phyloP scores from a whole-genome alignment of 495 filamentous ascomycete species.

The Corynascus novoguineensis region DNA sequence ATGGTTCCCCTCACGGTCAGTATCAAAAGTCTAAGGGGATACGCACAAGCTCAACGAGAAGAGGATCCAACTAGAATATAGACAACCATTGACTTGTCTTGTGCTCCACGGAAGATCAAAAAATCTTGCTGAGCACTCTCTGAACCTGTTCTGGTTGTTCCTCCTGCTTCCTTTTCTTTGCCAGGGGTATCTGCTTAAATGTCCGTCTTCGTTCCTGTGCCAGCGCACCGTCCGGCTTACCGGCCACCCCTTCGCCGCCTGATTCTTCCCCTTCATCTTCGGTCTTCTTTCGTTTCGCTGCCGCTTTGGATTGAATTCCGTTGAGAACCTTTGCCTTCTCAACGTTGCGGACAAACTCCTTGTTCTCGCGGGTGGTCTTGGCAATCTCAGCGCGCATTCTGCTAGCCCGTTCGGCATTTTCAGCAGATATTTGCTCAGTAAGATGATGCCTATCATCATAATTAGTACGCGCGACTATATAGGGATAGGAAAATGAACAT shows the following conservation, averaged over 20 bases:
- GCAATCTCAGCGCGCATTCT: slow-evolving; percentile 76
- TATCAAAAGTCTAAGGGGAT: slow-evolving; percentile 4
- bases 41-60: background rate
- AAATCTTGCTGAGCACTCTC: slow-evolving; percentile 77
- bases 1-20: background rate
- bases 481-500: background rate
- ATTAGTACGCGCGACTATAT: background rate
- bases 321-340: slow-evolving; percentile 68
- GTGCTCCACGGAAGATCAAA: slow-evolving; percentile 38
- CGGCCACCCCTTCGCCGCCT: slow-evolving; percentile 12
- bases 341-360: slow-evolving; percentile 71
- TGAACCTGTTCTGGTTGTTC: slow-evolving; percentile 61
- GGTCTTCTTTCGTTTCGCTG: slow-evolving; percentile 50
- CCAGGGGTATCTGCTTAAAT: slow-evolving; percentile 66
- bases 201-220: slow-evolving; percentile 44
- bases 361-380: slow-evolving; percentile 73
- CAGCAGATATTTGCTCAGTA: slow-evolving; percentile 65
- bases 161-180: slow-evolving; percentile 41
- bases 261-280: slow-evolving; percentile 19
- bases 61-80: background rate
- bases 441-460: slow-evolving; percentile 37
- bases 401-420: slow-evolving; percentile 76
- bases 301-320: slow-evolving; percentile 60
- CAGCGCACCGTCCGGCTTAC: slow-evolving; percentile 17
- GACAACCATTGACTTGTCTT: slow-evolving; percentile 1